Evolutionary conservation across 352 stramenopile genomes (phyloP).

Genomic region (Globisporangium takayamanum): DNA sequence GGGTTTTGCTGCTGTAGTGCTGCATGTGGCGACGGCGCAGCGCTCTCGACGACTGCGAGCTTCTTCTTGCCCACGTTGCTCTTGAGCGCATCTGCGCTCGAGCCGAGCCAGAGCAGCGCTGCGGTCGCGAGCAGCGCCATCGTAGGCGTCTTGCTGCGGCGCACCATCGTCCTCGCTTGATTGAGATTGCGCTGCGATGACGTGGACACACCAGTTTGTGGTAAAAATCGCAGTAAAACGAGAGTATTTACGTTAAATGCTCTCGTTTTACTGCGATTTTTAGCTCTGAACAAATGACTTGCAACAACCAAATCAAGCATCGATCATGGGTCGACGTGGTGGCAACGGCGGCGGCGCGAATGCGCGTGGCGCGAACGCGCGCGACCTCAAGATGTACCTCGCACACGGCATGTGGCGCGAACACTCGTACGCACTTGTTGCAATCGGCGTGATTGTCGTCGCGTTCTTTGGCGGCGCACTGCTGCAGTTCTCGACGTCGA

Average conservation of each 20-base stretch:
- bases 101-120: background rate
- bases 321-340: constrained; percentile 4
- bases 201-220: too few species aligned
- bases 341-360: constrained; percentile 33
- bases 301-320: background rate
- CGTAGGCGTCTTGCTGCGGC: background rate
- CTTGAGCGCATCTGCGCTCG: background rate
- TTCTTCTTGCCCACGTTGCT: constrained; percentile 3
- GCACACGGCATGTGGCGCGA: constrained; percentile 80
- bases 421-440: constrained; percentile 52
- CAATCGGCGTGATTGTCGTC: constrained; percentile 39
- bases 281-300: background rate
- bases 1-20: background rate
- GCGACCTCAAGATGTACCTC: constrained; percentile 78
- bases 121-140: background rate
- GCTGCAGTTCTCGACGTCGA: constrained; percentile 56
- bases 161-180: background rate
- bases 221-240: too few species aligned
- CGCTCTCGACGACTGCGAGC: constrained; percentile 4
- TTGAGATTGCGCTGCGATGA: too few species aligned
- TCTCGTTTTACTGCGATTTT: too few species aligned
- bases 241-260: too few species aligned
- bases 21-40: background rate
- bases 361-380: constrained; percentile 39
- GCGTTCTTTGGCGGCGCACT: constrained; percentile 58